These are phyloP conservation scores for Neoboletus magnificus DNA, from an alignment of 768 basidiomycete genomes.

Conservation along the genomic window DNA sequence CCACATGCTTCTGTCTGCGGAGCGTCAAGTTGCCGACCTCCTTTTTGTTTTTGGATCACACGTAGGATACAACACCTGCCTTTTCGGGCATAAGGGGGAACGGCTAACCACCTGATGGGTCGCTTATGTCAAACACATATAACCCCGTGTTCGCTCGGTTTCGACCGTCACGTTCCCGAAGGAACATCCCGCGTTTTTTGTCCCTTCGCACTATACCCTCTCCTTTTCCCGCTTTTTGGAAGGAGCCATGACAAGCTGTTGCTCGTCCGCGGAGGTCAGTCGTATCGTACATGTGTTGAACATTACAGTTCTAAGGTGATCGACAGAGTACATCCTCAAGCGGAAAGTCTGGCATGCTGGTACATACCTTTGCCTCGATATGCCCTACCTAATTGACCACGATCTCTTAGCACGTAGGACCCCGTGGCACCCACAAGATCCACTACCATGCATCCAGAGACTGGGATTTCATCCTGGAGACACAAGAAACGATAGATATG, in stretches of 20 bases:
- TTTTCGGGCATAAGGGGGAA: slow-evolving; percentile 29
- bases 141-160: slow-evolving; percentile 8
- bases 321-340: slow-evolving; percentile 23
- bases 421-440: slow-evolving; percentile 56
- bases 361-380: background rate
- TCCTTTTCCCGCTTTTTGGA: background rate
- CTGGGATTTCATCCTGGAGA: slow-evolving; percentile 67
- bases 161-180: slow-evolving; percentile 3
- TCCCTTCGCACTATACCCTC: background rate
- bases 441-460: slow-evolving; percentile 58
- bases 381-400: background rate
- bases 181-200: background rate
- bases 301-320: slow-evolving; percentile 5
- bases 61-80: slow-evolving; percentile 30
- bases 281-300: background rate
- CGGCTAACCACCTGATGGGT: slow-evolving; percentile 6
- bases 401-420: slow-evolving; percentile 25
- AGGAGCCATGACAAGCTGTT: slow-evolving; percentile 22
- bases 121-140: slow-evolving; percentile 11
- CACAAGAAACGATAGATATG: slow-evolving; percentile 53
- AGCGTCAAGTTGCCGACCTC: slow-evolving; percentile 10
- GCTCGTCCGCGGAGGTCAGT: slow-evolving; percentile 31
- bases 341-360: slow-evolving; percentile 17
- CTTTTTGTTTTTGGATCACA: slow-evolving; percentile 27
- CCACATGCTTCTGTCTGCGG: slow-evolving; percentile 1